Evolutionary conservation across 164 flowering plant genomes (phyloP), one percentile per base, ranked within the genome.

Genomic region (Aristolochia fimbriata): DNA sequence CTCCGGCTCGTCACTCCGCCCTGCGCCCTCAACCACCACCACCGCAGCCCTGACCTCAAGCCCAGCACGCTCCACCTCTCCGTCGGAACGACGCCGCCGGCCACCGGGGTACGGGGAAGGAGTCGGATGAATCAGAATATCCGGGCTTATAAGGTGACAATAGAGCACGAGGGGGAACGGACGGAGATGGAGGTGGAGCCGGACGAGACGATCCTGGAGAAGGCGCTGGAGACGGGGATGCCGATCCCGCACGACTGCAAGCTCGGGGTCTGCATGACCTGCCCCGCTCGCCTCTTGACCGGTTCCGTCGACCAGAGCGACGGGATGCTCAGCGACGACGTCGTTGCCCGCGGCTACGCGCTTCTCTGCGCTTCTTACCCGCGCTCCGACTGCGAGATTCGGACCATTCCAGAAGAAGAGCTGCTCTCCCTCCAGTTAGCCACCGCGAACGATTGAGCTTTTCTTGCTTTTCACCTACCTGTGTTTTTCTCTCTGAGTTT

Each of bases 201-300:
- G 10, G 94, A 87, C 58, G 99, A 93, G 83, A 83, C 77, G 60
- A 88, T 93, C 6, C 77, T 93, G 0, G 47, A 73, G n/a, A 84
- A 77, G 77, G 96, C 96, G 16, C 51, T 93, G 70, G 98, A 90
- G 31, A 48, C 47, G 45, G 99, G 94, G 47, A 4, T 93, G 70
- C 13, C 55, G 0, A 86, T 93, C 41, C 96, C 99, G 0, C 83
- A 93, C 68, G 99, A 93, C 71, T 93, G 99, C 77, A 87, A 90
- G 74, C 91, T 93, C 25, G 99, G 99, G 6, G 98, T 92, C 27
- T 89, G 98, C 80, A 92, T 92, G 96, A 93, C 98, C 7, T 93
- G 98, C 69, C 98, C 97, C 0, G 96, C 98, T 15, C 65, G 74
- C 62, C 87, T 93, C 0, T 0, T 90, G 10, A 73, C 74, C 53